Base-by-base conservation (phyloP, 2,329 filamentous ascomycete genomes). In the Thermomyces lanuginosus region DNA sequence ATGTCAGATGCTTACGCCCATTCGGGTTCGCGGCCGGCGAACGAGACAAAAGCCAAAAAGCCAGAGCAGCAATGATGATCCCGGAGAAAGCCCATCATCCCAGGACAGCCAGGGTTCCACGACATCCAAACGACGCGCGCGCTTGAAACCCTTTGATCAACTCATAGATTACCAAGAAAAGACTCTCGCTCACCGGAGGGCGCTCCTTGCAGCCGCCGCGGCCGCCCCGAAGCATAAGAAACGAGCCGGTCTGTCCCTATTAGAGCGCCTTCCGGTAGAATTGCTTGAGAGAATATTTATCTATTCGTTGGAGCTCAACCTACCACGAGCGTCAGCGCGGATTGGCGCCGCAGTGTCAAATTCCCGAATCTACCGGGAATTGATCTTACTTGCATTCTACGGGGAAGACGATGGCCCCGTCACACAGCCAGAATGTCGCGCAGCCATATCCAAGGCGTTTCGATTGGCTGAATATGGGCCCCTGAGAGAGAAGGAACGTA, bases 221-320 rank as follows among this genome's bases (percentile, higher is more conserved):
- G 13, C 19, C 3, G 6, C 24, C 21, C 12, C 22, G 14, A 24
- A 15, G n/a, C 13, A 8, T 6, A 10, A 10, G 21, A 10, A 12
- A 16, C n/a, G 19, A 22, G 6, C 14, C 16, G 16, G 16, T 22
- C 32, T 49, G 3, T 53, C 53, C 3, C 30, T 33, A 6, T 42
- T 68, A 8, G 62, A 68, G 37, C 30, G 36, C 4, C 46, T 68
- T 0, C 64, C 64, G 0, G 41, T 52, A 3, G 64, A 68, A 39
- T 40, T 68, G 8, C 48, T 67, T n/a, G 58, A 67, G 36, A 48
- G 53, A 21, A 64, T 68, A 23, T 67, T 67, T 33, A 44, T 62
- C n/a, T 41, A 53, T 15, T 54, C 56, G 4, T 38, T 58, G 13
- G 62, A 65, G 34, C 35, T 60, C 16, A 55, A 60, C 19, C 39